A percentile compares a stretch with the other conserved stretches of the same genome.
phyloP scores from a whole-genome alignment of 208 protist species.

The Leptomonas seymouri region DNA sequence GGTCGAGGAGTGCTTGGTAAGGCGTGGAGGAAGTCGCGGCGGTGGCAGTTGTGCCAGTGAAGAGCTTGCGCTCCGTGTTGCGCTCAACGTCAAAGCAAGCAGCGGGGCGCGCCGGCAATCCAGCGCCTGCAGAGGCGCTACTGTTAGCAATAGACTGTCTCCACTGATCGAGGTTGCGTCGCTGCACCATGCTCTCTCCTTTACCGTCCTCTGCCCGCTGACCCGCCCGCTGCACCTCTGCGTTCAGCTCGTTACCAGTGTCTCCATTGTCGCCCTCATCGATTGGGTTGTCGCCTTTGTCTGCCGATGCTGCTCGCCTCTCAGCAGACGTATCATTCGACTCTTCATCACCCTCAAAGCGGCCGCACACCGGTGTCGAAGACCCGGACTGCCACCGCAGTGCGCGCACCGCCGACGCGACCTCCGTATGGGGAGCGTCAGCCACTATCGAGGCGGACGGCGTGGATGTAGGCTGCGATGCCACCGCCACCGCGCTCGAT shows the following conservation, averaged over 20 bases:
- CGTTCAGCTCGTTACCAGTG: neutral
- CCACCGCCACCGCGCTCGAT: no score
- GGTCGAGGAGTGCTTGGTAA: neutral
- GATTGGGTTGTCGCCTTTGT: neutral
- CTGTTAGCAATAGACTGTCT: neutral
- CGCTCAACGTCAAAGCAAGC: neutral
- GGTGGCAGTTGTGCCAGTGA: neutral
- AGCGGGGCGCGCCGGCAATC: neutral
- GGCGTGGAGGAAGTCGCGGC: neutral
- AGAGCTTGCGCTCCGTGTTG: neutral
- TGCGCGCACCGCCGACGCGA: neutral
- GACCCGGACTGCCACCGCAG: slow-evolving; percentile 21
- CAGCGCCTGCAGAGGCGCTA: neutral
- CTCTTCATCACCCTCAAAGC: neutral
- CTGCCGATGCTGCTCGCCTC: neutral
- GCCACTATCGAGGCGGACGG: neutral
- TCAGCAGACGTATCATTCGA: neutral
- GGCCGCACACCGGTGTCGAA: slow-evolving; percentile 3
- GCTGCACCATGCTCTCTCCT: neutral
- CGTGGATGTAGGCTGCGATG: neutral
- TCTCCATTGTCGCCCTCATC: neutral
- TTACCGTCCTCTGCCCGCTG: neutral
- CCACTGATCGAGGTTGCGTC: neutral
- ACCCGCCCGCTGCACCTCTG: neutral
- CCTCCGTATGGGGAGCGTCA: neutral